phyloP scores from a whole-genome alignment of 495 filamentous ascomycete genomes.

The Mytilinidion resinicola region DNA sequence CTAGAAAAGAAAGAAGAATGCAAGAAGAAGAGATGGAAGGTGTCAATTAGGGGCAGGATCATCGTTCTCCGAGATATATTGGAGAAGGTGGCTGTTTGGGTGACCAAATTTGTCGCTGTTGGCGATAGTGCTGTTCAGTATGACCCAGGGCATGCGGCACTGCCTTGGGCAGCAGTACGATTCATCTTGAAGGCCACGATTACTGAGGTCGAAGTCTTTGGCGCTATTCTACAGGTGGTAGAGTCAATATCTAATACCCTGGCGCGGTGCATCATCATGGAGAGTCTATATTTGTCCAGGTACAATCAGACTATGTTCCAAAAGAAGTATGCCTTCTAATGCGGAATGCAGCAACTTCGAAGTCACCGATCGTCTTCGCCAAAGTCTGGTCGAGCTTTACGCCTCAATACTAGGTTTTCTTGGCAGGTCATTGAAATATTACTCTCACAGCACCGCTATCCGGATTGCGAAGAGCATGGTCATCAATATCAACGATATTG shows the following conservation, averaged over 20 bases:
- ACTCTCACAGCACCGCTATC: neutral
- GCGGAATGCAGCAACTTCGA: neutral
- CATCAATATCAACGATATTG: neutral
- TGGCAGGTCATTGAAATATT: neutral
- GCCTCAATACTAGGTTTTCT: neutral
- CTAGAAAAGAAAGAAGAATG: neutral
- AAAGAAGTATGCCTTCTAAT: neutral
- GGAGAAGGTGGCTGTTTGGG: neutral
- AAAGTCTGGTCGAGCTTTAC: neutral
- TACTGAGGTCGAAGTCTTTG: neutral
- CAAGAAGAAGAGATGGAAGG: neutral
- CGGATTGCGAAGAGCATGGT: conserved; percentile 4
- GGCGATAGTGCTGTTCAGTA: neutral
- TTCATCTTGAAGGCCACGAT: neutral
- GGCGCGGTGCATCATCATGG: neutral
- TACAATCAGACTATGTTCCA: too few species aligned
- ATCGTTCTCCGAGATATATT: neutral
- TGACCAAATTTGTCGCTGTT: neutral
- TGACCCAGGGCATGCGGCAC: neutral
- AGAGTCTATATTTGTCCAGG: neutral
- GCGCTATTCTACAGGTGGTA: neutral
- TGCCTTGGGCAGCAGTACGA: neutral
- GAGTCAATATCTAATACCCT: neutral
- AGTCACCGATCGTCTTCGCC: neutral
- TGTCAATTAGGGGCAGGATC: neutral